Percentiles rank a stretch among this genome's conserved stretches.
Evolutionary conservation across 2,329 filamentous ascomycete genomes (phyloP).

Genomic region (Penicillium sp.): DNA sequence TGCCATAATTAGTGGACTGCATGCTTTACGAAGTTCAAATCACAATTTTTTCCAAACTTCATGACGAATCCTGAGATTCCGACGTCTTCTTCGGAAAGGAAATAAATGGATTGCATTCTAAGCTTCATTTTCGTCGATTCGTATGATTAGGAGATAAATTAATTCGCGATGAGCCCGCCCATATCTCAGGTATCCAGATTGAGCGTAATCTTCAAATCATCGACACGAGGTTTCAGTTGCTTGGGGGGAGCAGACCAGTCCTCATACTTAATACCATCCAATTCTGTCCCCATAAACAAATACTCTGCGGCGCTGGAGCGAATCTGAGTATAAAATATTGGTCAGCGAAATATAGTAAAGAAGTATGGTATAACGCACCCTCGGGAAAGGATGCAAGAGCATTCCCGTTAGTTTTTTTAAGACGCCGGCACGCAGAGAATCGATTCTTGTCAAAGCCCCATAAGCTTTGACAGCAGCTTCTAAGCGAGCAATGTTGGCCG

Average conservation of each 20-base stretch:
- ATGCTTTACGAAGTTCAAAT: no score
- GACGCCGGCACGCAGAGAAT: constrained; percentile 56
- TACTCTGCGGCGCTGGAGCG: constrained; percentile 39
- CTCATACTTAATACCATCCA: constrained; percentile 32
- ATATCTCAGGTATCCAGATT: constrained; percentile 7
- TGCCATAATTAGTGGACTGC: no score
- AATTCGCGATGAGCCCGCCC: constrained; percentile 1
- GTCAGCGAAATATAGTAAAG: not conserved
- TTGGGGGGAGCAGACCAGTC: constrained; percentile 40
- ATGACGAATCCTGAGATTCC: no score
- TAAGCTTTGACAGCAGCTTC: constrained; percentile 81
- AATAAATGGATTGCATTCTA: no score
- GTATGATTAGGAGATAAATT: not conserved
- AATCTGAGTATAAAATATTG: constrained; percentile 27
- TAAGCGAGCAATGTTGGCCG: constrained; percentile 77
- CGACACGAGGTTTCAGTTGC: constrained; percentile 36
- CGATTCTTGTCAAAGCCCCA: constrained; percentile 63
- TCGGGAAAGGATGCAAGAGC: constrained; percentile 79
- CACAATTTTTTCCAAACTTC: no score
- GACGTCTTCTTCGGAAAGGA: no score
- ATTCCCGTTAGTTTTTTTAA: constrained; percentile 70
- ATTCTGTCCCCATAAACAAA: constrained; percentile 36
- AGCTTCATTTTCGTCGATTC: constrained; percentile 8
- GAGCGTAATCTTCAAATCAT: constrained; percentile 23
- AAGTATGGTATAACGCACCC: constrained; percentile 52